Conservation (phyloP, 805 yeast species). For the Candida silvatica region DNA sequence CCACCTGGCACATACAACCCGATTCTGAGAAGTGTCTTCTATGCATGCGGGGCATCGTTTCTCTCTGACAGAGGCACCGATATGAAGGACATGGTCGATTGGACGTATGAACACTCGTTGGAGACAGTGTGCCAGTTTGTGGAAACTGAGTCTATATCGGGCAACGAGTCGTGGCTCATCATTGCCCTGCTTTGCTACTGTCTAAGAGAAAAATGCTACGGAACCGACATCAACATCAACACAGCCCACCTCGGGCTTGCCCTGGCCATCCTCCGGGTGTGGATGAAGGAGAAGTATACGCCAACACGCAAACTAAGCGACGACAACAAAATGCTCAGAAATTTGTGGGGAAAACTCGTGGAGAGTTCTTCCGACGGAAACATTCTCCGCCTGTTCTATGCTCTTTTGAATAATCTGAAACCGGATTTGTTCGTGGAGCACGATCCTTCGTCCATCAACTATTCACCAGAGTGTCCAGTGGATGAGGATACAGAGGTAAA, state of each 20-base stretch:
- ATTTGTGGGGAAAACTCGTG: background rate
- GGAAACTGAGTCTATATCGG: constrained; percentile 15
- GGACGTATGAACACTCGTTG: constrained; percentile 16
- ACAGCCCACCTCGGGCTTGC: constrained; percentile 28
- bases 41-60: constrained; percentile 34
- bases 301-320: constrained; percentile 3
- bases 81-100: constrained; percentile 15
- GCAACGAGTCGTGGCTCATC: constrained; percentile 30
- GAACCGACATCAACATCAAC: constrained; percentile 19
- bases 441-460: too few relatives aligned
- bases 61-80: constrained; percentile 25
- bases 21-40: constrained; percentile 25
- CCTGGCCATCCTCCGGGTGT: constrained; percentile 26
- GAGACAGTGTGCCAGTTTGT: constrained; percentile 15
- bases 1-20: constrained; percentile 26
- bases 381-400: too few relatives aligned
- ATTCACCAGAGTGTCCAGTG: background rate
- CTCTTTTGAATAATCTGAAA: too few relatives aligned
- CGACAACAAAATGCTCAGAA: background rate
- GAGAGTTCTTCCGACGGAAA: background rate
- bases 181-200: constrained; percentile 32
- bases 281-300: too few relatives aligned
- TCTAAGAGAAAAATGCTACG: constrained; percentile 28
- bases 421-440: too few relatives aligned
- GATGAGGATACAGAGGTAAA: background rate